These are phyloP conservation scores for Dorcoceras hygrometricum DNA, from an alignment of 257 asterid species.

Conservation along the genomic window DNA sequence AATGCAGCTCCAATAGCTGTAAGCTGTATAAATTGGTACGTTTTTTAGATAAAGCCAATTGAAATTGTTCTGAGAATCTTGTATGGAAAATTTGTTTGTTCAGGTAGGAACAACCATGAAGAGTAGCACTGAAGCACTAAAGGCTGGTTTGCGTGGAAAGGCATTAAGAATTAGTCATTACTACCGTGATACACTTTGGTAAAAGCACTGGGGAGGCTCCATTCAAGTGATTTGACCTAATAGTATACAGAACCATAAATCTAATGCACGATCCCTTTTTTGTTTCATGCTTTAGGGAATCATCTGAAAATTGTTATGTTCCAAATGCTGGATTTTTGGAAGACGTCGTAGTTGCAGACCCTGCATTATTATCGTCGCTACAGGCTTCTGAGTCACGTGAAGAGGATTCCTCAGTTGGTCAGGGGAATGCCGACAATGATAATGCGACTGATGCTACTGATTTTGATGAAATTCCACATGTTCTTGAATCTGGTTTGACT, in stretches of 20 bases:
- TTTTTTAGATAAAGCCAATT: slow-evolving; percentile 9
- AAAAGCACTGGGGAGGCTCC: slow-evolving; percentile 19
- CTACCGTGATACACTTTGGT: slow-evolving; percentile 88
- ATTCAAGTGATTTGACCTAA: slow-evolving; percentile 7
- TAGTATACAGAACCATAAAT: slow-evolving; percentile 10
- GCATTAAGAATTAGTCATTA: slow-evolving; percentile 75
- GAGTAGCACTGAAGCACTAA: slow-evolving; percentile 76
- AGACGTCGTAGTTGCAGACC: slow-evolving; percentile 86
- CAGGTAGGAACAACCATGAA: slow-evolving; percentile 89
- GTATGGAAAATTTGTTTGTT: slow-evolving; percentile 17
- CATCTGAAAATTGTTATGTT: slow-evolving; percentile 63
- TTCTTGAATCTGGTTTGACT: slow-evolving; percentile 31
- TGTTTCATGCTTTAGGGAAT: slow-evolving; percentile 53
- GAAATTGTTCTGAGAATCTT: slow-evolving; percentile 13
- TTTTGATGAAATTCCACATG: slow-evolving; percentile 32
- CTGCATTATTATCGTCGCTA: slow-evolving; percentile 45
- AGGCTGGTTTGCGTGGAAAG: slow-evolving; percentile 91
- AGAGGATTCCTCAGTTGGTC: slow-evolving; percentile 47
- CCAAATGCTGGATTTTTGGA: slow-evolving; percentile 91
- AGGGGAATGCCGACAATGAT: slow-evolving; percentile 36
- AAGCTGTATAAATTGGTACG: slow-evolving; percentile 33
- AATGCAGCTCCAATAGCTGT: slow-evolving; percentile 95
- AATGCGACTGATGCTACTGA: slow-evolving; percentile 32
- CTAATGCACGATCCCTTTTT: background rate
- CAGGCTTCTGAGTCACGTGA: slow-evolving; percentile 53